These are phyloP conservation scores for Vitis hybrid DNA, from an alignment of 177 flowering plant species.

Conservation along the genomic window DNA sequence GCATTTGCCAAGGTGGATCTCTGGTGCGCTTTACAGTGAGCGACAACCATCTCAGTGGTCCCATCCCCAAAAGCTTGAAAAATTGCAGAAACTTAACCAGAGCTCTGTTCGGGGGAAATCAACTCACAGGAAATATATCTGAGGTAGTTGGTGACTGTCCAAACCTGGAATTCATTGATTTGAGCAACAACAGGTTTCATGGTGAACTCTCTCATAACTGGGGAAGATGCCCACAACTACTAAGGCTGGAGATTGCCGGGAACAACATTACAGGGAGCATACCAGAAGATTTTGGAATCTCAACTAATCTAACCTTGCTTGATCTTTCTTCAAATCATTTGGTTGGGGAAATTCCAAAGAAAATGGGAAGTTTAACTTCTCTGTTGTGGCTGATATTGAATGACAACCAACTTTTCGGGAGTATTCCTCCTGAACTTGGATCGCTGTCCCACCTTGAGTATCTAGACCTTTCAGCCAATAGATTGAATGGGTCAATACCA, in stretches of 20 bases:
- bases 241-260: neutral
- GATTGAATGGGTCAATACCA: too few relatives aligned
- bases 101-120: neutral
- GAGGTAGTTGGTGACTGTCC: neutral
- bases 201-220: conserved; percentile 20
- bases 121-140: neutral
- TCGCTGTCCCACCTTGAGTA: too few relatives aligned
- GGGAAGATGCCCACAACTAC: conserved; percentile 10
- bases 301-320: neutral
- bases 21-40: neutral
- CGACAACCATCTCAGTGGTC: neutral
- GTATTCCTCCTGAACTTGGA: too few relatives aligned
- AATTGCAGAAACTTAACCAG: neutral
- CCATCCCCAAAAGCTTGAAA: neutral
- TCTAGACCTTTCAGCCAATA: too few relatives aligned
- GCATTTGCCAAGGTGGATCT: neutral
- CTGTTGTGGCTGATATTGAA: too few relatives aligned
- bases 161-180: neutral
- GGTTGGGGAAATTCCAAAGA: too few relatives aligned
- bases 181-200: conserved; percentile 2
- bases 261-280: neutral
- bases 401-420: too few relatives aligned
- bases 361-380: too few relatives aligned
- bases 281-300: conserved; percentile 16
- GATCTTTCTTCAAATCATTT: too few relatives aligned